Evolutionary conservation across 108 stramenopile genomes (phyloP), one percentile per base, ranked within the genome.

Genomic region (Pseudonitzschia delicatissima): DNA sequence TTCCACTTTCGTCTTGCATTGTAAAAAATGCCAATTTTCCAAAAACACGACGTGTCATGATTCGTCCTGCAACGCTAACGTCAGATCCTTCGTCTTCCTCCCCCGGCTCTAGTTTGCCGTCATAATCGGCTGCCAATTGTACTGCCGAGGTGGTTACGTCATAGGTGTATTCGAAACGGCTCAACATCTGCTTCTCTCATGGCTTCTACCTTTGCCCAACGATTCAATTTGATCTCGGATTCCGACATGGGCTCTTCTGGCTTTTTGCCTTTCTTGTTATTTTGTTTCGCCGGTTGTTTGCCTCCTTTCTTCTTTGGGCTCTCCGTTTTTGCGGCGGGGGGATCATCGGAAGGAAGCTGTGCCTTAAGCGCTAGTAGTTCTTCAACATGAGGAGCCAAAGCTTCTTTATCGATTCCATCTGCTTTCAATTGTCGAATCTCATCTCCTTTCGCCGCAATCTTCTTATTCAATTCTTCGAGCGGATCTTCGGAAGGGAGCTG

Each of bases 1-100:
- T 77, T 26, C 91, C 95, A n/a, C 83, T 81, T 71, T 93, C 92
- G 73, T 90, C 94, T 73, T 95, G 96, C 69, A 98, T 62, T 5
- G 88, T 82, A 68, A 97, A 97, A 73, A 98, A 98, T 3, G 96
- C 96, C 39, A 98, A 80, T 67, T 97, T 95, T 31, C 98, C 98
- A 84, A 98, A 98, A 13, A 97, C 91, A 28, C 98, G 86, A 47
- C 93, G 67, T 9, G 92, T 90, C 95, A 97, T 93, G 68, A 98
- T 89, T 20, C 98, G 86, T 3, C 98, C 98, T 12, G 96, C 94
- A 28, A 96, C 90, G 1, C 84, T 65, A 17, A 97, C 88, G 32
- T 89, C 79, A 7, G 79, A 85, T 33, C 15, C 71, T 49, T 82
- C 82, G 68, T 96, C 96, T 77, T 92, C 92, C 60, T 82, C 78